Base-by-base conservation (phyloP, 2,329 filamentous ascomycete genomes). In the Scolecobasidium constrictum region DNA sequence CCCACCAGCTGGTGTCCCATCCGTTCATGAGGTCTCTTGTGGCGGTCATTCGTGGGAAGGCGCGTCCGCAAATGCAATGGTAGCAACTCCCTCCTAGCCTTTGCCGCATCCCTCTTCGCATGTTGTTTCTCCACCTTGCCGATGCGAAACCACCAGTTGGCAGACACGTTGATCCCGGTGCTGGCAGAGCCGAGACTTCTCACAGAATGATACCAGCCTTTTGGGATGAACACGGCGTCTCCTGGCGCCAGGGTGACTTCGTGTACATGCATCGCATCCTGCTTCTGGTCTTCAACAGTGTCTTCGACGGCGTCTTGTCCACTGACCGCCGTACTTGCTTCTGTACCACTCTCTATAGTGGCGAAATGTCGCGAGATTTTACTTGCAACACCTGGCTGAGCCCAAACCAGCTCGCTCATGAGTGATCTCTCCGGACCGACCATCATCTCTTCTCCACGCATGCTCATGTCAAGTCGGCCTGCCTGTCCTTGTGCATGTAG, bases 391-490 rank as follows among this genome's bases (percentile, higher is more conserved):
- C n/a, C 26, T 7, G 26, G 26, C 9, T 9, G 9, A 7, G 60
- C 64, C 92, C 90, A 96, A 3, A 94, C 71, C 3, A 72, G 77
- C 1, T 72, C 63, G 49, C 88, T 77, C 12, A 95, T 60, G 2
- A 71, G 65, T 16, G 67, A 60, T 49, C 78, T 78, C 62, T 94
- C 86, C 2, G 65, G 61, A 0, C 87, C 87, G 40, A 79, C 70
- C 87, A 96, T 95, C 88, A 96, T 95, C 56, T 94, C 87, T 9
- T 80, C 72, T 0, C 84, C 83, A 44, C 87, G 72, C 50, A 95
- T 70, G 12, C 63, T 65, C 17, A 67, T 68, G 39, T 58, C 64
- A 46, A 43, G 49, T 53, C 42, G 53, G 49, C 52, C 56, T 33
- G 57, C 60, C 3, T 64, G 63, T 23, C 67, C 46, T 31, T 31